phyloP scores from a whole-genome alignment of 1,139 yeast species.

The Hansenula anomala region DNA sequence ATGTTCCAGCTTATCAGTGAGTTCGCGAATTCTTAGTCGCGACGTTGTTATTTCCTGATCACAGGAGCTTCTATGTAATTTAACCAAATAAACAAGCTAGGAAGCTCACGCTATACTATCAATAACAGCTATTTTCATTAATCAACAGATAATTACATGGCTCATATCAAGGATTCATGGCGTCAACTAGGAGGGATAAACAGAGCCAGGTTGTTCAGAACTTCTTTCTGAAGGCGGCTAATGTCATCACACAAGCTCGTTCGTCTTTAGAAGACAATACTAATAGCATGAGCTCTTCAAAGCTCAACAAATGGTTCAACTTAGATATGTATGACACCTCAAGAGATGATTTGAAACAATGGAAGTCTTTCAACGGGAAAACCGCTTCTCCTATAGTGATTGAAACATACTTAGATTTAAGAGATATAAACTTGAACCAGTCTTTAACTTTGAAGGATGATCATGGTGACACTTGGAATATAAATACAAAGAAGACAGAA shows the following conservation, averaged over 20 bases:
- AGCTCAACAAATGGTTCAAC: conserved; percentile 64
- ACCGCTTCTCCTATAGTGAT: conserved; percentile 59
- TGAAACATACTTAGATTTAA: conserved; percentile 76
- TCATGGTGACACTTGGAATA: conserved; percentile 43
- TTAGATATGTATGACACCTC: conserved; percentile 47
- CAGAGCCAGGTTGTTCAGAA: conserved; percentile 41
- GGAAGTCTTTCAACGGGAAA: conserved; percentile 39
- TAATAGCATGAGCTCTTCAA: conserved; percentile 18
- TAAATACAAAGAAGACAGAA: conserved; percentile 62
- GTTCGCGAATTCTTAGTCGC: no score
- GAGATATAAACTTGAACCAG: conserved; percentile 55
- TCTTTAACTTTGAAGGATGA: conserved; percentile 57
- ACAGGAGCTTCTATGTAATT: no score
- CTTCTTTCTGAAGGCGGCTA: conserved; percentile 71
- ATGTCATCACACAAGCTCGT: conserved; percentile 44
- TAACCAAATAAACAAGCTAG: no score
- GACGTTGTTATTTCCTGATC: no score
- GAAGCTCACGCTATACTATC: no score
- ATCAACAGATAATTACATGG: no score
- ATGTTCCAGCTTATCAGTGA: no score
- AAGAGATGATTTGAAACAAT: conserved; percentile 53
- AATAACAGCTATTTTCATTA: no score
- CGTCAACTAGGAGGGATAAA: conserved; percentile 22
- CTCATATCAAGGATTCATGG: conserved; percentile 4
- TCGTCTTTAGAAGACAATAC: conserved; percentile 12